Percentiles rank a stretch among this genome's conserved stretches.
Conservation (phyloP, 2,329 filamentous ascomycete genomes). For the Sclerotinia spermophila region DNA sequence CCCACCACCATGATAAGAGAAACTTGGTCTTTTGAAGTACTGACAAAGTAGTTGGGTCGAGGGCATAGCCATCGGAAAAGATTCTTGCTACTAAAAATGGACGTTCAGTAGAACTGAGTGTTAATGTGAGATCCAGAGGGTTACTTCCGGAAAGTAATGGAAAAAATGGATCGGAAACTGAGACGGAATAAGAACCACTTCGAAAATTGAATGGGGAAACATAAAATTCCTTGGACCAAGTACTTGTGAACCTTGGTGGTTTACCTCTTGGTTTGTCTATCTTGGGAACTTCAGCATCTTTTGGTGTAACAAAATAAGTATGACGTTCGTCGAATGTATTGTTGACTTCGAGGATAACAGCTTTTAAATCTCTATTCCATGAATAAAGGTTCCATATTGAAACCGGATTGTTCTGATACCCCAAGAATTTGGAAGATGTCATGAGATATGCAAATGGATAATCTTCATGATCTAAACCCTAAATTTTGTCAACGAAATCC, state of each 20-base stretch:
- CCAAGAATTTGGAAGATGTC: constrained; percentile 65
- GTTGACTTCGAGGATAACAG: constrained; percentile 70
- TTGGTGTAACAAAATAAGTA: constrained; percentile 57
- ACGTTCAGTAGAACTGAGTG: constrained; percentile 55
- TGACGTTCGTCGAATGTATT: constrained; percentile 72
- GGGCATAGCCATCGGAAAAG: constrained; percentile 48
- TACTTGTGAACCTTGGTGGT: constrained; percentile 43
- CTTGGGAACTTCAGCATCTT: constrained; percentile 27
- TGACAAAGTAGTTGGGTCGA: constrained; percentile 49
- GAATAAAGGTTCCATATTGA: constrained; percentile 80
- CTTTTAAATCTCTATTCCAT: constrained; percentile 50
- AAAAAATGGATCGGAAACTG: constrained; percentile 47
- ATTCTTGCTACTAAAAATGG: constrained; percentile 60
- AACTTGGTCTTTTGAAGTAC: constrained; percentile 46
- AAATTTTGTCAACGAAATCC: constrained; percentile 22
- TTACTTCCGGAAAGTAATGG: constrained; percentile 45
- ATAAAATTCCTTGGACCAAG: constrained; percentile 70
- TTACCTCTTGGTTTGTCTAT: constrained; percentile 21
- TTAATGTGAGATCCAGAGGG: constrained; percentile 62
- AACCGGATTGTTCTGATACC: constrained; percentile 70
- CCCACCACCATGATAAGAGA: constrained; percentile 60
- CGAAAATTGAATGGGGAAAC: constrained; percentile 71
- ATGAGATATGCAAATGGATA: constrained; percentile 69
- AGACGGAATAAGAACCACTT: constrained; percentile 52
- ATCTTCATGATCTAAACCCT: constrained; percentile 55